Percentiles rank a stretch among this genome's conserved stretches.
phyloP scores from a whole-genome alignment of 768 basidiomycete species.

The Fomitopsis serialis region DNA sequence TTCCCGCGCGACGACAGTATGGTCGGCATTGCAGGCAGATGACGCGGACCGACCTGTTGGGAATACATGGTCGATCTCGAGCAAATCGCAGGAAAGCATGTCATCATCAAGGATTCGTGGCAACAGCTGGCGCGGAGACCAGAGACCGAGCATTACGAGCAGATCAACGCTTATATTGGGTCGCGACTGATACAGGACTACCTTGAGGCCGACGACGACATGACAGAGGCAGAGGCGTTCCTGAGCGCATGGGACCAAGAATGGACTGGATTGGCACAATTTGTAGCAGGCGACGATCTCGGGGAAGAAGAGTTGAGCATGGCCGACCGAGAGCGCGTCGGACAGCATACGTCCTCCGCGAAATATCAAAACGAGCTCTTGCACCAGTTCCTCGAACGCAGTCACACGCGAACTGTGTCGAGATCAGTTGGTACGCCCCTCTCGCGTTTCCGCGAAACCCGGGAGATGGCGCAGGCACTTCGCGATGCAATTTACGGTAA shows the following conservation, averaged over 20 bases:
- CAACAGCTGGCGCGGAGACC: slow-evolving; percentile 1
- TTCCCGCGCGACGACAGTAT: slow-evolving; percentile 10
- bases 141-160: slow-evolving; percentile 4
- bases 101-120: slow-evolving; percentile 13
- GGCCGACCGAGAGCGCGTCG: not conserved
- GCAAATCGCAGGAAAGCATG: not conserved
- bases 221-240: no score
- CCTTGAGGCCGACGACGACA: no score
- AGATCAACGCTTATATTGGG: not conserved
- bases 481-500: slow-evolving; percentile 10
- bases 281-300: not conserved
- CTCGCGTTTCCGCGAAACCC: slow-evolving; percentile 3
- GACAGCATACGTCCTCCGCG: not conserved
- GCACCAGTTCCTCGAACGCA: slow-evolving; percentile 1
- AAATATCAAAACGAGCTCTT: not conserved
- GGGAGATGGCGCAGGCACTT: slow-evolving; percentile 3
- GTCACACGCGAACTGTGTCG: slow-evolving; percentile 7
- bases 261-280: not conserved
- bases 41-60: no score
- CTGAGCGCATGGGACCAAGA: no score
- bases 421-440: slow-evolving; percentile 5
- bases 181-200: no score
- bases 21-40: slow-evolving; percentile 12
- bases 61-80: no score
- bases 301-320: not conserved